Percentiles rank a stretch among this genome's conserved stretches.
phyloP scores from a whole-genome alignment of 345 rosid species.

The Draba incana region DNA sequence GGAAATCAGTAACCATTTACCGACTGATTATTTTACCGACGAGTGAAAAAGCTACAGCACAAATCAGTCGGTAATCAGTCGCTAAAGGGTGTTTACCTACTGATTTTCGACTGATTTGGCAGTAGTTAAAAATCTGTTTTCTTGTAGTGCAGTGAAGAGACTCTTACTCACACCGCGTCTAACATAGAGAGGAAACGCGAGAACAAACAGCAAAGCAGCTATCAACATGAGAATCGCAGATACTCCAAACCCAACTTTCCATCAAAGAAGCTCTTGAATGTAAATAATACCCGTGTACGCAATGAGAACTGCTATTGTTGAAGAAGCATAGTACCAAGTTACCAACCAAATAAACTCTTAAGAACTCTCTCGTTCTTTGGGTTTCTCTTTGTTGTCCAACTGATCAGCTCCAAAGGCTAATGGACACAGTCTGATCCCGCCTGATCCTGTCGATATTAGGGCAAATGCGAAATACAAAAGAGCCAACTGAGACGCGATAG shows the following conservation, averaged over 20 bases:
- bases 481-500: constrained; percentile 57
- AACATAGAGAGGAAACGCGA: constrained; percentile 57
- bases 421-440: constrained; percentile 75
- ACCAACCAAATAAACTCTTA: constrained; percentile 73
- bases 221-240: constrained; percentile 61
- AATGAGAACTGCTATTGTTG: constrained; percentile 49
- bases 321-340: constrained; percentile 61
- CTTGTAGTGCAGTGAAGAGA: constrained; percentile 42
- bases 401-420: constrained; percentile 80
- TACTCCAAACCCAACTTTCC: constrained; percentile 62
- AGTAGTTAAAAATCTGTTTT: no score
- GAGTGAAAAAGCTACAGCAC: no score
- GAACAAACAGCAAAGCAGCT: constrained; percentile 48
- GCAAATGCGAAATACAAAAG: constrained; percentile 51
- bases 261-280: constrained; percentile 65
- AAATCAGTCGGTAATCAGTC: no score
- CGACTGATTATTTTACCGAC: no score
- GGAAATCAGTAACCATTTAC: no score
- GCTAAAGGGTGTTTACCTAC: no score
- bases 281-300: constrained; percentile 62
- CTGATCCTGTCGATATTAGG: constrained; percentile 68
- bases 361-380: constrained; percentile 56
- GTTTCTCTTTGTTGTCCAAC: constrained; percentile 53
- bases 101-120: no score
- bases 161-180: constrained; percentile 49